Conservation (phyloP, 345 rosid genomes). For the Populus deltoides region DNA sequence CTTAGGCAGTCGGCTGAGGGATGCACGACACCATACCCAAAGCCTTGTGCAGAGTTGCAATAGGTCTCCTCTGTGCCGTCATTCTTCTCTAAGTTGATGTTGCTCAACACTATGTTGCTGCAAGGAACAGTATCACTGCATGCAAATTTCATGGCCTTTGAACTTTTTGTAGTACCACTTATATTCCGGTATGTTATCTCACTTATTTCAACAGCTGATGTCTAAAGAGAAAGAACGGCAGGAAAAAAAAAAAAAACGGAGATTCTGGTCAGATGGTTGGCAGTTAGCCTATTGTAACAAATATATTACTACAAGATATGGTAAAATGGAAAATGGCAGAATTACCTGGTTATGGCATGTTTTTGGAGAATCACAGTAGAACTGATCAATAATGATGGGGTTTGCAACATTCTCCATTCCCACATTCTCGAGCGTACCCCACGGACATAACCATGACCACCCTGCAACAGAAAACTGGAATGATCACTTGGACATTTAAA, state of each 20-base stretch:
- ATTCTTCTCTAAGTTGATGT: slow-evolving; percentile 66
- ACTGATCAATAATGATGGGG: slow-evolving; percentile 91
- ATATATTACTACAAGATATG: neutral
- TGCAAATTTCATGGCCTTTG: slow-evolving; percentile 77
- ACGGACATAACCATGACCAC: slow-evolving; percentile 87
- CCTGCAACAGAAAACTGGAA: slow-evolving; percentile 39
- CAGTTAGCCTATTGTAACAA: too few relatives aligned
- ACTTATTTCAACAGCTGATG: slow-evolving; percentile 76
- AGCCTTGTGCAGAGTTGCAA: slow-evolving; percentile 88
- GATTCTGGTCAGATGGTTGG: neutral
- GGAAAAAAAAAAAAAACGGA: neutral
- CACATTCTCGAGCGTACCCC: slow-evolving; percentile 73
- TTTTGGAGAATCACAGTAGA: slow-evolving; percentile 90
- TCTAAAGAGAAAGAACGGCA: slow-evolving; percentile 34
- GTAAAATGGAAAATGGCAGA: slow-evolving; percentile 4
- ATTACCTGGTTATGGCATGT: slow-evolving; percentile 78
- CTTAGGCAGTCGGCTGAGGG: slow-evolving; percentile 88
- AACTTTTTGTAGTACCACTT: slow-evolving; percentile 69
- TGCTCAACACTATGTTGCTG: slow-evolving; percentile 67
- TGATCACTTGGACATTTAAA: neutral
- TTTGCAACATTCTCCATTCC: slow-evolving; percentile 74
- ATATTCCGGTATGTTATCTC: slow-evolving; percentile 85
- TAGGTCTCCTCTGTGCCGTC: slow-evolving; percentile 81
- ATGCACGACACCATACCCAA: slow-evolving; percentile 68
- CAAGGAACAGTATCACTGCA: slow-evolving; percentile 96